phyloP scores from a whole-genome alignment of 2,329 filamentous ascomycete species.

The Pyrenochaeta sp. region DNA sequence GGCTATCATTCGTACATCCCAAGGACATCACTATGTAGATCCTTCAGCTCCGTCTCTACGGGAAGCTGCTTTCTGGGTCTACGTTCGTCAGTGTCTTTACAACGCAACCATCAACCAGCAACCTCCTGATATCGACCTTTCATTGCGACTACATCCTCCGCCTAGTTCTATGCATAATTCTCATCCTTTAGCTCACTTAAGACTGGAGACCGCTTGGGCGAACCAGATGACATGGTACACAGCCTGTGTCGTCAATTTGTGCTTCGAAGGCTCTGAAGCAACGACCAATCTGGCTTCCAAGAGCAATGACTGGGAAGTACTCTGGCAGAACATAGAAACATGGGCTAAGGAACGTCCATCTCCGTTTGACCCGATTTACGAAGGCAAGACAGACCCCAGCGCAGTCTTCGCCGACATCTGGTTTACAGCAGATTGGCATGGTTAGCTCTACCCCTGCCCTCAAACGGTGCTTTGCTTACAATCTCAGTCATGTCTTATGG shows the following conservation, averaged over 20 bases:
- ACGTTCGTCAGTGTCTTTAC: conserved; percentile 43
- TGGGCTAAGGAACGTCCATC: conserved; percentile 33
- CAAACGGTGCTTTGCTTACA: neutral
- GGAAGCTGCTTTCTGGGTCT: conserved; percentile 44
- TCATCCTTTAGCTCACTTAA: conserved; percentile 33
- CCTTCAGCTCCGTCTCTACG: conserved; percentile 42
- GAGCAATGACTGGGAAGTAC: conserved; percentile 25
- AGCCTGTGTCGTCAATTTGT: conserved; percentile 39
- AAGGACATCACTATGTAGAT: conserved; percentile 35
- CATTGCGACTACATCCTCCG: conserved; percentile 30
- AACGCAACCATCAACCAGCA: conserved; percentile 43
- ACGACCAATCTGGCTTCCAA: conserved; percentile 16
- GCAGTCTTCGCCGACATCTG: conserved; percentile 32
- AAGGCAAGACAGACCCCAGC: conserved; percentile 15
- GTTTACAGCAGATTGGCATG: conserved; percentile 44
- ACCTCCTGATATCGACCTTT: conserved; percentile 38
- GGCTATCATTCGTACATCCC: conserved; percentile 40
- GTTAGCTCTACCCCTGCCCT: conserved; percentile 17
- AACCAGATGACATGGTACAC: conserved; percentile 45
- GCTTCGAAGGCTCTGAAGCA: conserved; percentile 29
- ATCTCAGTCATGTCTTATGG: conserved; percentile 31
- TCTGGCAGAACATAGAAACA: conserved; percentile 31
- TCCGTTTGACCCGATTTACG: conserved; percentile 40
- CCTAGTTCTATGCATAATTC: conserved; percentile 30
- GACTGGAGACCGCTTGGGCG: conserved; percentile 41